Evolutionary conservation across 768 basidiomycete species (phyloP).

Genomic region (Suillus brevipes): DNA sequence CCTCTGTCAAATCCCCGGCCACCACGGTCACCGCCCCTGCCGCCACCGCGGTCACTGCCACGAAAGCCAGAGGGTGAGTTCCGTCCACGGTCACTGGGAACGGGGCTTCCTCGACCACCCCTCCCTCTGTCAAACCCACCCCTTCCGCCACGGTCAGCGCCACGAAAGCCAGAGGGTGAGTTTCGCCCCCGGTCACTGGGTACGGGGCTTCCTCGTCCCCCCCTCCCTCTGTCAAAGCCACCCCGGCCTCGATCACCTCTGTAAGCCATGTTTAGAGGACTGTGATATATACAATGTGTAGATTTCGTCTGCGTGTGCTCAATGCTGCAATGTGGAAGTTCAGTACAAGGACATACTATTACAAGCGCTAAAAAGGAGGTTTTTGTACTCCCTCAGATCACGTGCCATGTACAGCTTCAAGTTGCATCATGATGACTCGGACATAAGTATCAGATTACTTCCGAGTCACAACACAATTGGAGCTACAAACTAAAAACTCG

Average conservation of each 20-base stretch:
- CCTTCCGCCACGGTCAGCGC: constrained; percentile 29
- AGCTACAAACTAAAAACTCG: too few species aligned
- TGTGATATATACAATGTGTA: constrained; percentile 48
- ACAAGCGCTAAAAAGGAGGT: background rate
- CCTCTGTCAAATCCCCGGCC: constrained; percentile 31
- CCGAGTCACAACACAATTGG: too few species aligned
- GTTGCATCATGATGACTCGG: too few species aligned
- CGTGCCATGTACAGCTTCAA: background rate
- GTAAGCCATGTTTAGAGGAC: constrained; percentile 30
- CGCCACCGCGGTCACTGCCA: constrained; percentile 33
- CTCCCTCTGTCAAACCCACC: constrained; percentile 29
- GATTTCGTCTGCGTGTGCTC: constrained; percentile 43
- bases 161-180: constrained; percentile 5
- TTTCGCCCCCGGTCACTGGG: background rate
- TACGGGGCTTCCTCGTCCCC: constrained; percentile 9
- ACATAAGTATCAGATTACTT: too few species aligned
- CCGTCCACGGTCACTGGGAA: constrained; percentile 10
- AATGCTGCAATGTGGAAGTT: background rate
- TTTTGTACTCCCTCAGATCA: background rate
- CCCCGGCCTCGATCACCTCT: constrained; percentile 42
- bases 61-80: constrained; percentile 3
- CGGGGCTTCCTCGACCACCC: constrained; percentile 12
- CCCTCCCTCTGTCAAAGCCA: constrained; percentile 34
- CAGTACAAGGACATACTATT: background rate
- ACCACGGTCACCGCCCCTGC: constrained; percentile 32